phyloP scores from a whole-genome alignment of 2,329 filamentous ascomycete species.

The Daldinia sp. region DNA sequence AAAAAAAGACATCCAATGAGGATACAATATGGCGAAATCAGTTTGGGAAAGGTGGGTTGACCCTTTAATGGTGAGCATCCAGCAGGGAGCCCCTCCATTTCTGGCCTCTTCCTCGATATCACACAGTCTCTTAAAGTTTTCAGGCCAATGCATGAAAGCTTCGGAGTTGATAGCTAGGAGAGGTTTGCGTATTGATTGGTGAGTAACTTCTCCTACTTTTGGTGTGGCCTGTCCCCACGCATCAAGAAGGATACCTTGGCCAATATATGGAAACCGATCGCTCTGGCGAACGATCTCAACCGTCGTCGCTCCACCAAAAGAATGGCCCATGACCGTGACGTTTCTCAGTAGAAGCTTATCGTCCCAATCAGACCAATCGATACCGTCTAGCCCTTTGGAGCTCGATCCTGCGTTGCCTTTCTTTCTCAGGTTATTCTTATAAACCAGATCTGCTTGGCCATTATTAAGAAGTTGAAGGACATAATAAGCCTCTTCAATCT shows the following conservation, averaged over 20 bases:
- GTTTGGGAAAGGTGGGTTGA: constrained; percentile 75
- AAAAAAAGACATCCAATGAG: constrained; percentile 66
- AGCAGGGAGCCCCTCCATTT: constrained; percentile 59
- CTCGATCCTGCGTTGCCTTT: constrained; percentile 70
- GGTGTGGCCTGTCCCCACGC: constrained; percentile 69
- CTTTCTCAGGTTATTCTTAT: constrained; percentile 65
- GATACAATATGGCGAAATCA: constrained; percentile 75
- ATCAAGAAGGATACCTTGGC: constrained; percentile 75
- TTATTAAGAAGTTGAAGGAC: constrained; percentile 67
- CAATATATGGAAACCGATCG: constrained; percentile 67
- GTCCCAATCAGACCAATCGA: constrained; percentile 69
- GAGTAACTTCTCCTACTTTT: constrained; percentile 57
- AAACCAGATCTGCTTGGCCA: constrained; percentile 65
- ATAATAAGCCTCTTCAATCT: constrained; percentile 72
- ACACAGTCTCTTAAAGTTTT: constrained; percentile 70
- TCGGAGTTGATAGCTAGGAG: constrained; percentile 74
- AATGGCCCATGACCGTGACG: constrained; percentile 74
- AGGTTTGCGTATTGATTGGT: constrained; percentile 63
- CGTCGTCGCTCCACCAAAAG: constrained; percentile 74
- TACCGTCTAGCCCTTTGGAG: constrained; percentile 67
- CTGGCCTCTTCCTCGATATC: constrained; percentile 68
- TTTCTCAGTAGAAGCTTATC: constrained; percentile 66
- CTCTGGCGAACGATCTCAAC: constrained; percentile 69
- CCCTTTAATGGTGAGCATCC: constrained; percentile 67
- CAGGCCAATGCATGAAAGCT: constrained; percentile 77